These are phyloP conservation scores for Termitomyces sp. DNA, from an alignment of 768 basidiomycete species.

Conservation along the genomic window DNA sequence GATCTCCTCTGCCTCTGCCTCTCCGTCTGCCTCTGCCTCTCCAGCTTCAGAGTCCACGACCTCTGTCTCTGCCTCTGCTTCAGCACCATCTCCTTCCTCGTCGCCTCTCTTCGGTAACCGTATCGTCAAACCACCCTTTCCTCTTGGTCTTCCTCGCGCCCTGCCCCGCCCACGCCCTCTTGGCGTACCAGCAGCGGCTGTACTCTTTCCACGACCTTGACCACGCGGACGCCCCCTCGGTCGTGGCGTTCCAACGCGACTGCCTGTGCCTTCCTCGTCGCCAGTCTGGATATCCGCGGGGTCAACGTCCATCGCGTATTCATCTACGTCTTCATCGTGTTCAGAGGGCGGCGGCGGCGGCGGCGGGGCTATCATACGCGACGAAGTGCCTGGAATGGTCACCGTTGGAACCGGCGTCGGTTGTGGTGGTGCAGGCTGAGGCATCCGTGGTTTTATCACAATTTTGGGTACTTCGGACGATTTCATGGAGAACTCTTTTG, in stretches of 20 bases:
- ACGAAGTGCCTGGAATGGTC: slow-evolving; percentile 18
- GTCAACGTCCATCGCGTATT: slow-evolving; percentile 34
- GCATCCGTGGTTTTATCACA: slow-evolving; percentile 38
- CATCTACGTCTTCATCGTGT: slow-evolving; percentile 27
- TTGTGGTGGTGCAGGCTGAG: slow-evolving; percentile 18
- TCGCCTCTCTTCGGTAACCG: slow-evolving; percentile 23
- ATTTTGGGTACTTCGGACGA: slow-evolving; percentile 32
- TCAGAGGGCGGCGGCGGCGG: slow-evolving; percentile 16
- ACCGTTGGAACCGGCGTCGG: slow-evolving; percentile 8
- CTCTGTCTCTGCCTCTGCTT: slow-evolving; percentile 32
- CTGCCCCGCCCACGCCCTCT: slow-evolving; percentile 34
- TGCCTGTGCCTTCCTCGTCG: slow-evolving; percentile 21
- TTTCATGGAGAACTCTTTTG: not conserved
- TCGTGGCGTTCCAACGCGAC: slow-evolving; percentile 23
- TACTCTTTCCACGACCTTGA: slow-evolving; percentile 33
- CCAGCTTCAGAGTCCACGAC: slow-evolving; percentile 27
- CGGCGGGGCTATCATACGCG: slow-evolving; percentile 15
- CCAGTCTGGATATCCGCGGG: slow-evolving; percentile 23
- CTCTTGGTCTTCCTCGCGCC: slow-evolving; percentile 24
- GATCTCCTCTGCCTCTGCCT: slow-evolving; percentile 26
- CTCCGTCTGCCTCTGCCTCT: slow-evolving; percentile 25
- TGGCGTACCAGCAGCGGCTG: slow-evolving; percentile 19
- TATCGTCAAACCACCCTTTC: slow-evolving; percentile 22
- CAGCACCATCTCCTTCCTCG: slow-evolving; percentile 25
- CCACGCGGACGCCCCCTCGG: slow-evolving; percentile 38